These are phyloP conservation scores for Sporothrix pseudoabietina DNA, from an alignment of 2,329 filamentous ascomycete genomes.

Conservation along the genomic window DNA sequence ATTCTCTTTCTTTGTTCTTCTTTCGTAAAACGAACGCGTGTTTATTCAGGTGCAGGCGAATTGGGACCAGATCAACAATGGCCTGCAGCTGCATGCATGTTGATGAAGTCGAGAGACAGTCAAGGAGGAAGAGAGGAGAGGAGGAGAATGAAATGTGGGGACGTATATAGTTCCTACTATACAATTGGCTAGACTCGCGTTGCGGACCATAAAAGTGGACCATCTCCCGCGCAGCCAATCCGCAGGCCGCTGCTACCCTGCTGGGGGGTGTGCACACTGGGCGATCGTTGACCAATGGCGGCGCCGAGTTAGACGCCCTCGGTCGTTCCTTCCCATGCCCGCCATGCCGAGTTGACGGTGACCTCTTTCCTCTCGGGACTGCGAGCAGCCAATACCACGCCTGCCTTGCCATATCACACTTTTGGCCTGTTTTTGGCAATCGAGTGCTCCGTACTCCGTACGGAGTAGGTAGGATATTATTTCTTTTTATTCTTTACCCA, in stretches of 20 bases:
- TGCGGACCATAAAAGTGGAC: not conserved
- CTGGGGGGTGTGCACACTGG: not conserved
- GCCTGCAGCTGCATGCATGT: conserved; percentile 16
- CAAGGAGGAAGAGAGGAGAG: not conserved
- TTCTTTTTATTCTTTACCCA: too few species aligned
- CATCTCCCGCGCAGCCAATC: conserved; percentile 22
- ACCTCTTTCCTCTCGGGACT: conserved; percentile 1
- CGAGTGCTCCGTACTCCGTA: too few species aligned
- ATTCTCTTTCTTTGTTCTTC: not conserved
- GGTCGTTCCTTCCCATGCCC: conserved; percentile 10
- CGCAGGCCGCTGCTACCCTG: conserved; percentile 20
- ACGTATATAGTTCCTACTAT: not conserved
- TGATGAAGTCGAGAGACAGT: not conserved
- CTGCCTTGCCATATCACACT: not conserved
- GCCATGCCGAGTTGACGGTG: not conserved
- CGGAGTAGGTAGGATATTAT: too few species aligned
- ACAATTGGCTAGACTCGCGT: not conserved
- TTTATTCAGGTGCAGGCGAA: not conserved
- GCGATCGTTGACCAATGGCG: conserved; percentile 28
- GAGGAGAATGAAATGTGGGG: not conserved
- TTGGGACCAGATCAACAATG: not conserved
- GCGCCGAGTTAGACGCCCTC: conserved; percentile 31
- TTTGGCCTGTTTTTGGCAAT: not conserved
- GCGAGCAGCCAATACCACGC: not conserved
- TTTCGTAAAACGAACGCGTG: not conserved